Evolutionary conservation across 2,329 filamentous ascomycete species (phyloP).

Genomic region (Aureobasidium leucospermi): DNA sequence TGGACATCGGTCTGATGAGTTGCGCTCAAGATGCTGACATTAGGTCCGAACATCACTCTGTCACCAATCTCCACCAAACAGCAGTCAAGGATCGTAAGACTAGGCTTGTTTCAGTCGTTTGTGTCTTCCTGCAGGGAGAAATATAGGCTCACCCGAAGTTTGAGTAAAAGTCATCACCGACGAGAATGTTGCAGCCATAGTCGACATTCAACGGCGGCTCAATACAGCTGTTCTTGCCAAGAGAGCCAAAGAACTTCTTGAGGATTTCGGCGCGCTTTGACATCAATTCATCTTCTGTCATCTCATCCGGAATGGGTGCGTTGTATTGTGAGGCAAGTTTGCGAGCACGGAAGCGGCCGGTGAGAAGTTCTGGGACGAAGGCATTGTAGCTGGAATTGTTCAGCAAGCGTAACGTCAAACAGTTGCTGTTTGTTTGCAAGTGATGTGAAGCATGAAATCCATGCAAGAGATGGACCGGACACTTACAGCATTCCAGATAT

Average conservation of each 20-base stretch:
- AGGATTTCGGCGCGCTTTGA: constrained; percentile 23
- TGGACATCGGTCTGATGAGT: constrained; percentile 47
- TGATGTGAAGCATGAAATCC: neutral
- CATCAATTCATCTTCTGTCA: constrained; percentile 20
- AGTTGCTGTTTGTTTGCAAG: no score
- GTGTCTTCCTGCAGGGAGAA: neutral
- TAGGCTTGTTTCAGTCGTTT: neutral
- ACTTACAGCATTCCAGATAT: constrained; percentile 55
- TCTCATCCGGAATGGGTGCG: constrained; percentile 40
- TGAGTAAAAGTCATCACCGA: constrained; percentile 58
- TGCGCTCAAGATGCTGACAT: constrained; percentile 46
- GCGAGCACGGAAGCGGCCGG: constrained; percentile 48
- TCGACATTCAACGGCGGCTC: constrained; percentile 57
- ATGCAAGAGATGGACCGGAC: neutral
- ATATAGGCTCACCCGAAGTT: constrained; percentile 42
- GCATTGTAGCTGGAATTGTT: constrained; percentile 41
- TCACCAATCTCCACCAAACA: constrained; percentile 47
- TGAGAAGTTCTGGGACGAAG: constrained; percentile 41
- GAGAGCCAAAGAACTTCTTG: constrained; percentile 26
- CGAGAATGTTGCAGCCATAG: constrained; percentile 58
- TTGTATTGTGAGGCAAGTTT: constrained; percentile 53
- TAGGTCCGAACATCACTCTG: constrained; percentile 45
- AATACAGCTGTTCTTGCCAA: constrained; percentile 40
- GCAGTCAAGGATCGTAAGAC: constrained; percentile 44
- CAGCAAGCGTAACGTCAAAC: no score